Conservation (phyloP, 257 asterid species). For the Knoxia roxburghii region DNA sequence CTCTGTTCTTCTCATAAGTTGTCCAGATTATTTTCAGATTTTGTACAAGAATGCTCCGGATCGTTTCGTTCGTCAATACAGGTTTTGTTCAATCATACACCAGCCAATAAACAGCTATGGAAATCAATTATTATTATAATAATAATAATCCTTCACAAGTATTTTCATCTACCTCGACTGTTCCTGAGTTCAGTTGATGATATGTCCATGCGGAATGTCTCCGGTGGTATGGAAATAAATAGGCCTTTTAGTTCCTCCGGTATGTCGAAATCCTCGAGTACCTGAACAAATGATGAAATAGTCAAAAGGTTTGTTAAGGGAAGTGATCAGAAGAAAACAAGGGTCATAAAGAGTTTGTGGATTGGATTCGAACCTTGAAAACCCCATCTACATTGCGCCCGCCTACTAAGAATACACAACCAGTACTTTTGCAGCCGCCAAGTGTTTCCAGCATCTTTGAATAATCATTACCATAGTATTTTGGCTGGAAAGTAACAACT, state of each 20-base stretch:
- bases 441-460: conserved; percentile 71
- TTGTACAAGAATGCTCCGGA: background rate
- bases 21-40: background rate
- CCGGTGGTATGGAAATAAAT: conserved; percentile 72
- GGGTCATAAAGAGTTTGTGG: background rate
- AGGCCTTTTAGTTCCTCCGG: conserved; percentile 67
- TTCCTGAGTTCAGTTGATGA: conserved; percentile 83
- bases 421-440: conserved; percentile 70
- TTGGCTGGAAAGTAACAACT: conserved; percentile 50
- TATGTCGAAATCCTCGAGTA: conserved; percentile 72
- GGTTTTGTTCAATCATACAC: background rate
- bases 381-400: conserved; percentile 69
- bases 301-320: conserved; percentile 5
- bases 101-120: background rate
- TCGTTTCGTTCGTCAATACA: background rate
- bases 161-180: conserved; percentile 27
- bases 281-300: conserved; percentile 37
- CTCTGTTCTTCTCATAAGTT: too few relatives aligned
- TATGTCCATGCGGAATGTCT: conserved; percentile 69
- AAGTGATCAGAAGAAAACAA: background rate
- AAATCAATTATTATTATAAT: background rate
- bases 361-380: conserved; percentile 52
- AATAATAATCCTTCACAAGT: background rate
- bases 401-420: conserved; percentile 80
- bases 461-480: conserved; percentile 66